Evolutionary conservation across 2,329 filamentous ascomycete genomes (phyloP).

Genomic region (Aspergillus aculeatus): DNA sequence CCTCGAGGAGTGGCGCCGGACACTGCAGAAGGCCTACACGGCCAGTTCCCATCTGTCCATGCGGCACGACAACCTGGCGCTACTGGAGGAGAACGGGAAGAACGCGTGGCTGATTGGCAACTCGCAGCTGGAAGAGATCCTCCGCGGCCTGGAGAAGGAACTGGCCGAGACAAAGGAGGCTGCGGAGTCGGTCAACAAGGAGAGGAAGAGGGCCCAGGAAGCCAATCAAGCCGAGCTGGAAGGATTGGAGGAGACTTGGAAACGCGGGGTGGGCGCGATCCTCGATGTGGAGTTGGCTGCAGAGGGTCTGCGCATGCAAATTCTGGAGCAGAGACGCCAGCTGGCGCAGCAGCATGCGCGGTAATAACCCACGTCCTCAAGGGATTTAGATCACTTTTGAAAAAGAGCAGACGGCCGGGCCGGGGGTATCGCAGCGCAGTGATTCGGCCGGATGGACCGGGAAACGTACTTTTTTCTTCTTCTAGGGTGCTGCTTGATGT

Average conservation of each 20-base stretch:
- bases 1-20: constrained; percentile 49
- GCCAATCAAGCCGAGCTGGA: constrained; percentile 70
- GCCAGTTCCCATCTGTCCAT: constrained; percentile 58
- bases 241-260: constrained; percentile 76
- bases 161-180: constrained; percentile 66
- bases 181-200: constrained; percentile 70
- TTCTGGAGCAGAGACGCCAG: constrained; percentile 60
- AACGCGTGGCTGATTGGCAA: constrained; percentile 92
- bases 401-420: background rate
- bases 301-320: constrained; percentile 66
- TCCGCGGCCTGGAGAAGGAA: constrained; percentile 70
- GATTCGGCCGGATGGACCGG: background rate
- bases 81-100: constrained; percentile 80
- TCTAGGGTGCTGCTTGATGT: background rate
- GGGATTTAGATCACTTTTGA: background rate
- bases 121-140: constrained; percentile 70
- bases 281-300: constrained; percentile 85
- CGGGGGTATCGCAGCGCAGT: background rate
- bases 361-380: constrained; percentile 13
- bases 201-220: constrained; percentile 68
- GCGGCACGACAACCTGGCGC: constrained; percentile 61
- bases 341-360: constrained; percentile 35
- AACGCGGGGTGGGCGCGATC: constrained; percentile 70
- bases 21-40: constrained; percentile 57
- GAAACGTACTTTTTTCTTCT: background rate